These are phyloP conservation scores for Boletus reticulatus DNA, from an alignment of 768 basidiomycete species.

Conservation along the genomic window DNA sequence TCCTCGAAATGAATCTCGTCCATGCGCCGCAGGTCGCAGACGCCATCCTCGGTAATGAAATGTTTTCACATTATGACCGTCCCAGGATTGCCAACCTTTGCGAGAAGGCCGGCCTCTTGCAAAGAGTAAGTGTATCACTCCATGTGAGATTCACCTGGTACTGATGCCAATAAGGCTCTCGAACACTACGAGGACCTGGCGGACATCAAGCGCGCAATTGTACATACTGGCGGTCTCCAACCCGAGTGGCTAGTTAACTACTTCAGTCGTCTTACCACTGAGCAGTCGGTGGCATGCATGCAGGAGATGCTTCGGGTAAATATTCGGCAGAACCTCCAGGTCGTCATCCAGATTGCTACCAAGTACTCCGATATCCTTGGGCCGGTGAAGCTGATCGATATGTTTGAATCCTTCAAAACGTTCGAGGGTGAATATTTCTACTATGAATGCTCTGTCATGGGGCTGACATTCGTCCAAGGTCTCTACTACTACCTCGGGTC, in stretches of 20 bases:
- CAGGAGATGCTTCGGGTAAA: constrained; percentile 97
- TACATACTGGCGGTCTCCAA: constrained; percentile 83
- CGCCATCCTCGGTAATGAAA: constrained; percentile 97
- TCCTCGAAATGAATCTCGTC: constrained; percentile 96
- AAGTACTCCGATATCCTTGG: constrained; percentile 99
- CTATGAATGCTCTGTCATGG: background rate
- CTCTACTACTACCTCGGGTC: constrained; percentile 99
- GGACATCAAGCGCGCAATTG: constrained; percentile 98
- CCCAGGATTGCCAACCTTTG: constrained; percentile 97
- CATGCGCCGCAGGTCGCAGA: constrained; percentile 99
- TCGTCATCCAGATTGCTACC: constrained; percentile 95
- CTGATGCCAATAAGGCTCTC: constrained; percentile 64
- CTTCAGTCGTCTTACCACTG: constrained; percentile 95
- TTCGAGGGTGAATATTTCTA: constrained; percentile 69
- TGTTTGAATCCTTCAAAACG: constrained; percentile 97
- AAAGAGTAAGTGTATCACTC: constrained; percentile 58
- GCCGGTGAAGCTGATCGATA: constrained; percentile 95
- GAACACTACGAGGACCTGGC: constrained; percentile 97
- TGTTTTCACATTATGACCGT: constrained; percentile 96
- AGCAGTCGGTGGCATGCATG: constrained; percentile 94
- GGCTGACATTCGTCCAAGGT: constrained; percentile 39
- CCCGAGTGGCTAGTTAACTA: constrained; percentile 97
- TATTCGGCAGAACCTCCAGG: constrained; percentile 95
- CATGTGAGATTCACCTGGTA: background rate
- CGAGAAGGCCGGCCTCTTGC: constrained; percentile 95